These are phyloP conservation scores for Tieghemiomyces parasiticus DNA, from an alignment of 192 early-diverging fungal genomes.

Conservation along the genomic window DNA sequence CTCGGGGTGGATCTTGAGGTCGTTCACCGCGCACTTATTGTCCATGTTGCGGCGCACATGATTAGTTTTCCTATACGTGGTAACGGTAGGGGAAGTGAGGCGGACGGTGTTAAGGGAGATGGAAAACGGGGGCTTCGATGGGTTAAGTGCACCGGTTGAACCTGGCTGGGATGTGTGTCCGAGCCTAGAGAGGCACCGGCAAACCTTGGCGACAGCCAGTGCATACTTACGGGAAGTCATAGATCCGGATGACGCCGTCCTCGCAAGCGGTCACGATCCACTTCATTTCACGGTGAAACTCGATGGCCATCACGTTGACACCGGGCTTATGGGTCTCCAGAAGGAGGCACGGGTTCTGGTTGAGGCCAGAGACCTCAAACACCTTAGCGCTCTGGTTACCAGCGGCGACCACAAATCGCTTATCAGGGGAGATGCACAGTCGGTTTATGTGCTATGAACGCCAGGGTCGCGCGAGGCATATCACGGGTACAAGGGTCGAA, in stretches of 20 bases:
- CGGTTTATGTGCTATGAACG: constrained; percentile 74
- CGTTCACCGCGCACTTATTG: constrained; percentile 40
- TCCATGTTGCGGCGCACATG: constrained; percentile 36
- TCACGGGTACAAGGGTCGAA: too few relatives aligned
- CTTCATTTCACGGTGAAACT: constrained; percentile 51
- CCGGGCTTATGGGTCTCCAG: constrained; percentile 66
- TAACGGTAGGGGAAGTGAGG: too few relatives aligned
- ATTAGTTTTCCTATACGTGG: constrained; percentile 34
- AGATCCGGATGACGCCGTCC: constrained; percentile 63
- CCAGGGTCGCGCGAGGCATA: too few relatives aligned
- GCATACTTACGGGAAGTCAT: constrained; percentile 56
- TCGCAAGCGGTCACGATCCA: constrained; percentile 67
- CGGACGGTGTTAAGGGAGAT: too few relatives aligned
- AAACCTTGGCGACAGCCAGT: too few relatives aligned
- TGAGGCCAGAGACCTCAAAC: constrained; percentile 7
- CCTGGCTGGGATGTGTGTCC: too few relatives aligned
- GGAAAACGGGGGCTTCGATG: too few relatives aligned
- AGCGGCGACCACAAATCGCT: constrained; percentile 69
- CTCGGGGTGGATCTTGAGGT: constrained; percentile 53
- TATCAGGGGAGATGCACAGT: constrained; percentile 76
- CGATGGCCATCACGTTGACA: constrained; percentile 42
- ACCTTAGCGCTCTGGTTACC: constrained; percentile 22
- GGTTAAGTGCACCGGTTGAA: too few relatives aligned
- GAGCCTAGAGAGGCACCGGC: too few relatives aligned
- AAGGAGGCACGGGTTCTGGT: constrained; percentile 10